A percentile compares a stretch with the other conserved stretches of the same genome.
Conservation (phyloP, 441 rosid genomes). For the Cnidoscolus chayamansa region DNA sequence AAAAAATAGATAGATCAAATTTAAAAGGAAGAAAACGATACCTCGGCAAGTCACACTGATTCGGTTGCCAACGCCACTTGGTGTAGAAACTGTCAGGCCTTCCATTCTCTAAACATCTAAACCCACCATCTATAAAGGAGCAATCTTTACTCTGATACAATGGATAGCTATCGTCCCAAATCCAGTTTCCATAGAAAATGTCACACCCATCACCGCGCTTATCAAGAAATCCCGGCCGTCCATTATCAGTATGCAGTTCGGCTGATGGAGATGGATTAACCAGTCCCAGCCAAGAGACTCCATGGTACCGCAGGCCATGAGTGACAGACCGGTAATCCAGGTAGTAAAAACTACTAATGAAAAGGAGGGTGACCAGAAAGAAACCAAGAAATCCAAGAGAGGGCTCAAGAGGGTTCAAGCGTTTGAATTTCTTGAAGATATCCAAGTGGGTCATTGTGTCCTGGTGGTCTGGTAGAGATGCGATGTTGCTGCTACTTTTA, state of each 20-base stretch:
- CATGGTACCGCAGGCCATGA: constrained; percentile 20
- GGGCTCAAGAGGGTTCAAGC: constrained; percentile 44
- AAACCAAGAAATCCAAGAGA: constrained; percentile 45
- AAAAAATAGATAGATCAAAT: neutral
- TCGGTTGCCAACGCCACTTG: constrained; percentile 98
- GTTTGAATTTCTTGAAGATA: constrained; percentile 41
- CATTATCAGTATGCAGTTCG: constrained; percentile 9
- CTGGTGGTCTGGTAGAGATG: constrained; percentile 8
- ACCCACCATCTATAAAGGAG: constrained; percentile 51
- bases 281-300: constrained; percentile 31
- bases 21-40: constrained; percentile 8
- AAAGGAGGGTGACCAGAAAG: constrained; percentile 35
- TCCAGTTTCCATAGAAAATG: constrained; percentile 64
- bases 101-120: constrained; percentile 82
- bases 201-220: constrained; percentile 44
- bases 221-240: constrained; percentile 49
- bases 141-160: constrained; percentile 56
- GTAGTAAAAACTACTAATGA: constrained; percentile 45
- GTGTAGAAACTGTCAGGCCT: constrained; percentile 84
- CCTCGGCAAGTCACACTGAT: constrained; percentile 83
- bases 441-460: constrained; percentile 36
- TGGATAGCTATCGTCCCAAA: constrained; percentile 67
- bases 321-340: constrained; percentile 39
- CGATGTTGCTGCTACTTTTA: neutral
- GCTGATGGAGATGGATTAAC: constrained; percentile 19